These are phyloP conservation scores for Waltiozyma sp. DNA, from an alignment of 1,139 yeast species.

Conservation along the genomic window DNA sequence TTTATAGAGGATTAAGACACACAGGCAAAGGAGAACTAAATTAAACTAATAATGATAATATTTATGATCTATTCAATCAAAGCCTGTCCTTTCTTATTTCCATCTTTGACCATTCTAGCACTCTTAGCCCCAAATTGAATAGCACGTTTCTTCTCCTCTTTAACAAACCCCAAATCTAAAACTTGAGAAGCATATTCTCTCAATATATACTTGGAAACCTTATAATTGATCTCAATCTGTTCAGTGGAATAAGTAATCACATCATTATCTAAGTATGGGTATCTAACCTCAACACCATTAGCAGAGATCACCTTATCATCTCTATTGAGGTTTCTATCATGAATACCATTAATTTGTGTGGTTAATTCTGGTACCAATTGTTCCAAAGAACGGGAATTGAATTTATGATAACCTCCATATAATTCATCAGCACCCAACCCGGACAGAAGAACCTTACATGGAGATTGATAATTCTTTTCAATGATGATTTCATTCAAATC, in stretches of 20 bases:
- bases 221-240: conserved; percentile 40
- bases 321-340: conserved; percentile 73
- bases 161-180: conserved; percentile 41
- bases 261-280: conserved; percentile 68
- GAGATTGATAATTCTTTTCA: conserved; percentile 29
- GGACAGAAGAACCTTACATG: conserved; percentile 64
- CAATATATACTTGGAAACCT: conserved; percentile 51
- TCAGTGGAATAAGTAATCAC: conserved; percentile 44
- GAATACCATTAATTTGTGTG: conserved; percentile 60
- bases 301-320: conserved; percentile 80
- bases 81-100: conserved; percentile 23
- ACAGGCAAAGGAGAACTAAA: too few species aligned
- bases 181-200: conserved; percentile 48
- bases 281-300: conserved; percentile 87
- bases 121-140: conserved; percentile 94
- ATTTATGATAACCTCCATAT: conserved; percentile 75
- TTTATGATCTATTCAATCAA: conserved; percentile 18
- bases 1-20: too few species aligned
- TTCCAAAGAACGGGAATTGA: conserved; percentile 22
- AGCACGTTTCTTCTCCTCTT: conserved; percentile 80
- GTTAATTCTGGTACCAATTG: conserved; percentile 44
- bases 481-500: not conserved
- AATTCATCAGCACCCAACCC: conserved; percentile 97
- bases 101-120: conserved; percentile 57
- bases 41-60: too few species aligned